Evolutionary conservation across 2,329 filamentous ascomycete genomes (phyloP).

Genomic region (Neonectria sp.): DNA sequence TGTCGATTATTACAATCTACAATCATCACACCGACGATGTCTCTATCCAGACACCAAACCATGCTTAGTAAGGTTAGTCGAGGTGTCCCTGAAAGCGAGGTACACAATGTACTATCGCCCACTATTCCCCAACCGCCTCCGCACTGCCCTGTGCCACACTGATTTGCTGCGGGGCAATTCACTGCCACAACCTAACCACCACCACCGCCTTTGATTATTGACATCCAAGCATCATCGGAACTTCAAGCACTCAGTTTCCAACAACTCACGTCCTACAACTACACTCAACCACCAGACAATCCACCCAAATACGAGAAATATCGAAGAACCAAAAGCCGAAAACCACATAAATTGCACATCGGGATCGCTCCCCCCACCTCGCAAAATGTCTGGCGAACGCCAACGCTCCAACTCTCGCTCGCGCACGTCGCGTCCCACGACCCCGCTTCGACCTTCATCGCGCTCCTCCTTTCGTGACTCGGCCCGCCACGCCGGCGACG

Average conservation of each 20-base stretch:
- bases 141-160: constrained; percentile 14
- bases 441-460: constrained; percentile 90
- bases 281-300: not conserved
- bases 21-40: not conserved
- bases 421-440: constrained; percentile 84
- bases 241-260: not conserved
- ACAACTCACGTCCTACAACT: not conserved
- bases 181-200: not conserved
- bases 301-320: not conserved
- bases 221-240: constrained; percentile 11
- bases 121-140: not conserved
- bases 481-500: constrained; percentile 67
- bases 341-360: not conserved
- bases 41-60: not conserved
- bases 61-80: not conserved
- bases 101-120: constrained; percentile 7
- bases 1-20: not conserved
- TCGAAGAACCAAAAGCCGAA: not conserved
- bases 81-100: not conserved
- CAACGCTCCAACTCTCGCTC: constrained; percentile 72
- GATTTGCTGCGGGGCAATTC: constrained; percentile 7
- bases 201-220: constrained; percentile 7
- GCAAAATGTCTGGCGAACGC: constrained; percentile 48
- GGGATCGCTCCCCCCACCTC: not conserved
- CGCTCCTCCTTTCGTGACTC: constrained; percentile 90